phyloP scores from a whole-genome alignment of 2,329 filamentous ascomycete species.

The Incumbomyces lentus region DNA sequence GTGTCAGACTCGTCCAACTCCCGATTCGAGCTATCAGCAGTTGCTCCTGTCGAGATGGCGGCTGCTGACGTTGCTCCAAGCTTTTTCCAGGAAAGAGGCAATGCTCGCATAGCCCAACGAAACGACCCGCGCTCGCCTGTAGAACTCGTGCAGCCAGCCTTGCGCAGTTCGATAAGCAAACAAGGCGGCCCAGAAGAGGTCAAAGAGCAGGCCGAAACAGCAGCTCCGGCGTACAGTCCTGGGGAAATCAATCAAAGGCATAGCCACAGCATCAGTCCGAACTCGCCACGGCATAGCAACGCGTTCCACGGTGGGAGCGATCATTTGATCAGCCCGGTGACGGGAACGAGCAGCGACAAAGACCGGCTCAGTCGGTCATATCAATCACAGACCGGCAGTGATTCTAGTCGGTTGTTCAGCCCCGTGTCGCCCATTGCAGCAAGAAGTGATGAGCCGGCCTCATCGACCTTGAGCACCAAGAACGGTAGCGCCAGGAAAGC shows the following conservation, averaged over 20 bases:
- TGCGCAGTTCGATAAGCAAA: slow-evolving; percentile 9
- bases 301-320: slow-evolving; percentile 14
- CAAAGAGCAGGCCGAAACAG: slow-evolving; percentile 10
- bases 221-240: slow-evolving; percentile 20
- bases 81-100: slow-evolving; percentile 11
- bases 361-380: slow-evolving; percentile 11
- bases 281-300: slow-evolving; percentile 14
- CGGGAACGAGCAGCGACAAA: slow-evolving; percentile 8
- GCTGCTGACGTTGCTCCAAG: slow-evolving; percentile 17
- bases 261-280: slow-evolving; percentile 18
- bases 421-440: slow-evolving; percentile 10
- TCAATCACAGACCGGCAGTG: slow-evolving; percentile 3
- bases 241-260: slow-evolving; percentile 11
- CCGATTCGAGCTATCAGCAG: slow-evolving; percentile 18
- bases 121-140: slow-evolving; percentile 16
- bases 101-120: slow-evolving; percentile 8
- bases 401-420: slow-evolving; percentile 5
- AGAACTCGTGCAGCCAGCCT: slow-evolving; percentile 13
- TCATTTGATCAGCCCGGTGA: slow-evolving; percentile 18
- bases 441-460: slow-evolving; percentile 5
- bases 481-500: background rate
- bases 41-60: slow-evolving; percentile 19
- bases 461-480: background rate
- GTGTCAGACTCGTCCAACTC: slow-evolving; percentile 18
- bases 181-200: slow-evolving; percentile 9